Evolutionary conservation across 2,329 filamentous ascomycete species (phyloP), one percentile per base, ranked within the genome.

Genomic region (Kalaharituber pfeilii): DNA sequence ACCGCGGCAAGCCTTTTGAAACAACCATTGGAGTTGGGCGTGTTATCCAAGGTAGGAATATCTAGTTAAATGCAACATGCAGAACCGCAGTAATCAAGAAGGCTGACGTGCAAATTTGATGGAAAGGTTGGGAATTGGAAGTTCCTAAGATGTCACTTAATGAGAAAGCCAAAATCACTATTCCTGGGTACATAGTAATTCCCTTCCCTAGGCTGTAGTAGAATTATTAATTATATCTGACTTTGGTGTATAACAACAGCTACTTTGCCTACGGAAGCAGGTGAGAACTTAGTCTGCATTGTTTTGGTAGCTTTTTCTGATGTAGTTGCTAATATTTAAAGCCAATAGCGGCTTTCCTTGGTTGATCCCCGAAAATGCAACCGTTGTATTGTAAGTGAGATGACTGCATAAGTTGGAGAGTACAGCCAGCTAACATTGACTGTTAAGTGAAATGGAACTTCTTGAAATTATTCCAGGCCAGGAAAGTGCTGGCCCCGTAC

Each of bases 91-190:
- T n/a, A n/a, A n/a, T n/a, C n/a, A n/a, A n/a, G n/a, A n/a, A n/a
- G n/a, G n/a, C n/a, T n/a, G n/a, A n/a, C n/a, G n/a, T n/a, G n/a
- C n/a, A n/a, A n/a, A n/a, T n/a, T n/a, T n/a, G n/a, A n/a, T n/a
- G n/a, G 47, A 58, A 61, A 87, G 84, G 79, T 63, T 93, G 79
- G 86, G 87, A 86, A 66, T 81, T 94, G 71, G 88, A 83, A 62
- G 87, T 96, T 52, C 71, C 73, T 50, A 73, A 79, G 66, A 95
- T 98, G 89, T 81, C 82, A 67, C 73, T 94, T 56, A 88, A 89
- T 67, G 89, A 96, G 77, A 89, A 85, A 73, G 81, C 86, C 53
- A 84, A 79, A 51, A 75, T 98, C 60, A 82, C 81, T 13, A 26
- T 27, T 47, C 24, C 42, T 5, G 11, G 15, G 42, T 47, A 47